Evolutionary conservation across 805 yeast genomes (phyloP), one percentile per base, ranked within the genome.

Genomic region (Clavispora fructus): DNA sequence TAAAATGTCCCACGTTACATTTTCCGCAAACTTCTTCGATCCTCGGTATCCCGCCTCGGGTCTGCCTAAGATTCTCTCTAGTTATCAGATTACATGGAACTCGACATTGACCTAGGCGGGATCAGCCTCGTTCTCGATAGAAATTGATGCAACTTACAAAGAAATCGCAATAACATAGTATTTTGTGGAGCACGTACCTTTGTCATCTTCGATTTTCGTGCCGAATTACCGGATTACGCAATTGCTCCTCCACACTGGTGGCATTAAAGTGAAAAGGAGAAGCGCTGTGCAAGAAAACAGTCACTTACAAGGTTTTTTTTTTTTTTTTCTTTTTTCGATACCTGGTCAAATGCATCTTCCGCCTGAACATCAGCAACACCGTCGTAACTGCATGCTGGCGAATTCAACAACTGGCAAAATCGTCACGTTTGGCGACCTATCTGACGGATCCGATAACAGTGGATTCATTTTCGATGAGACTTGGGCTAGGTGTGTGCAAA

Each of bases 21-120:
- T 55, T 63, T 83, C 86, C 27, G 86, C 87, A 54, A 66, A 64
- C 9, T 61, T 71, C 62, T 81, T 82, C 31, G 85, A 72, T 35
- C 73, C 71, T 45, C 73, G 53, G 60, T 81, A 80, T 3, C 82
- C 85, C 39, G 48, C 17, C 58, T 52, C 2, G 70, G 63, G 52
- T 74, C 71, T 6, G 35, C 37, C 44, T 71, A 70, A n/a, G 51
- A 35, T 38, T 47, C 49, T n/a, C 55, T 59, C 55, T 50, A 50
- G 55, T 43, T 39, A 54, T 43, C 3, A 45, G 42, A 42, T 48
- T 51, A 56, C 58, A 54, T 14, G 46, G 13, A 7, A 40, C 45
- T 58, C 62, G 39, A 41, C 45, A 33, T 43, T 16, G 6, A 35
- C 38, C 19, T 25, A 28, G 19, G 33, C 16, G 5, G 56, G 48